Conservation (phyloP, 768 basidiomycete genomes). For the Leucosporidium creatinivorum region DNA sequence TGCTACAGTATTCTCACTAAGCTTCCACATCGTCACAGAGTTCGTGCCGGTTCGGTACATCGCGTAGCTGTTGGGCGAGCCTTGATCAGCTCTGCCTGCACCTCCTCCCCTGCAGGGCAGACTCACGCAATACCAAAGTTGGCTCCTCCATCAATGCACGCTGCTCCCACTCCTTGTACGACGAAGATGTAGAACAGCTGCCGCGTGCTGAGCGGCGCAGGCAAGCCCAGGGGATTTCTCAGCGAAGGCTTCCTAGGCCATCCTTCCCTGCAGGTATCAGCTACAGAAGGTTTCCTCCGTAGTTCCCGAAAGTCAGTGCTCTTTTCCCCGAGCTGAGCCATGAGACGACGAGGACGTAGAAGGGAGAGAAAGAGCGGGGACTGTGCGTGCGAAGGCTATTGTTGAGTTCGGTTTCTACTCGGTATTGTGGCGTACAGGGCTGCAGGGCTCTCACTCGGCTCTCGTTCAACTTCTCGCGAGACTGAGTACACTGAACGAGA, state of each 20-base stretch:
- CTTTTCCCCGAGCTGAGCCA: too few relatives aligned
- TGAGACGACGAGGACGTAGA: too few relatives aligned
- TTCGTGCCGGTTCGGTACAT: constrained; percentile 23
- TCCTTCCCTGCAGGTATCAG: background rate
- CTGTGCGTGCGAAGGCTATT: too few relatives aligned
- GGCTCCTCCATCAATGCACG: constrained; percentile 17
- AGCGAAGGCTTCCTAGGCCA: background rate
- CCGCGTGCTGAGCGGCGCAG: constrained; percentile 20
- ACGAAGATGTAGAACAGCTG: constrained; percentile 30
- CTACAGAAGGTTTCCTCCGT: too few relatives aligned
- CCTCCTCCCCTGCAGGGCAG: background rate
- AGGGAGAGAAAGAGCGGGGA: too few relatives aligned
- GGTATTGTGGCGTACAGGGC: too few relatives aligned
- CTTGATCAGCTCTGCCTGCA: background rate
- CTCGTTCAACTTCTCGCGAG: too few relatives aligned
- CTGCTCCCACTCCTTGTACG: constrained; percentile 24
- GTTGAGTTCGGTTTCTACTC: too few relatives aligned
- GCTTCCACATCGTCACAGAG: constrained; percentile 26
- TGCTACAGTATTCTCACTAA: constrained; percentile 23
- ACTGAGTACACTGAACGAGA: too few relatives aligned
- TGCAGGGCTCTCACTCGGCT: too few relatives aligned
- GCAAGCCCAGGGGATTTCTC: constrained; percentile 26
- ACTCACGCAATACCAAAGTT: constrained; percentile 35
- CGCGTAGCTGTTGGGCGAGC: constrained; percentile 11
- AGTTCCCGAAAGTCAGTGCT: too few relatives aligned